These are phyloP conservation scores for Mucor mucedo DNA, from an alignment of 371 early-diverging fungal genomes.

Conservation along the genomic window DNA sequence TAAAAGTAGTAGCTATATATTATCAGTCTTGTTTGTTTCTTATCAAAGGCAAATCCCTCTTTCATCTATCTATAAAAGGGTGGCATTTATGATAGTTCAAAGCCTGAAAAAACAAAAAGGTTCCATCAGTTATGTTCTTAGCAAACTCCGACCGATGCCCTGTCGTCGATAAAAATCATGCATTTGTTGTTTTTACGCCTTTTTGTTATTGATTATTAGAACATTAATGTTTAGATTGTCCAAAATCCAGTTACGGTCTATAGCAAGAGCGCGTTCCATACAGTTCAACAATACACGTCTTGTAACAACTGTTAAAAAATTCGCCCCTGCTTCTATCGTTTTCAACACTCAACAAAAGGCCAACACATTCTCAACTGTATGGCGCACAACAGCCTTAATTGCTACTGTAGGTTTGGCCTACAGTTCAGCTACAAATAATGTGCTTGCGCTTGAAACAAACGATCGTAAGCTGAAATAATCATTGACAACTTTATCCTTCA, in stretches of 20 bases:
- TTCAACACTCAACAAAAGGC: slow-evolving; percentile 3
- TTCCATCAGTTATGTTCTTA: too few species aligned
- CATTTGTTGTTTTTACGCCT: too few species aligned
- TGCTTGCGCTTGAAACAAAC: slow-evolving; percentile 28
- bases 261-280: background rate
- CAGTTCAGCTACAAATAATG: slow-evolving; percentile 2
- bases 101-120: too few species aligned
- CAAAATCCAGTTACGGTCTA: background rate
- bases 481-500: background rate
- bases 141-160: too few species aligned
- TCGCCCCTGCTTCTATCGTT: background rate
- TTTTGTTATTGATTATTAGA: too few species aligned
- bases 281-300: background rate
- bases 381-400: slow-evolving; percentile 5
- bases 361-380: background rate
- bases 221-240: background rate
- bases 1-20: too few species aligned
- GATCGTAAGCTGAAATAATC: slow-evolving; percentile 13
- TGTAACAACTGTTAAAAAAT: background rate
- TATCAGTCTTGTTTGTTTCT: too few species aligned
- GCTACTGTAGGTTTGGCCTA: slow-evolving; percentile 3
- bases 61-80: too few species aligned
- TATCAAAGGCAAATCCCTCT: too few species aligned
- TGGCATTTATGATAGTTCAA: too few species aligned
- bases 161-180: too few species aligned